Conservation (phyloP, 169 alveolate genomes). For the Neospora caninum region DNA sequence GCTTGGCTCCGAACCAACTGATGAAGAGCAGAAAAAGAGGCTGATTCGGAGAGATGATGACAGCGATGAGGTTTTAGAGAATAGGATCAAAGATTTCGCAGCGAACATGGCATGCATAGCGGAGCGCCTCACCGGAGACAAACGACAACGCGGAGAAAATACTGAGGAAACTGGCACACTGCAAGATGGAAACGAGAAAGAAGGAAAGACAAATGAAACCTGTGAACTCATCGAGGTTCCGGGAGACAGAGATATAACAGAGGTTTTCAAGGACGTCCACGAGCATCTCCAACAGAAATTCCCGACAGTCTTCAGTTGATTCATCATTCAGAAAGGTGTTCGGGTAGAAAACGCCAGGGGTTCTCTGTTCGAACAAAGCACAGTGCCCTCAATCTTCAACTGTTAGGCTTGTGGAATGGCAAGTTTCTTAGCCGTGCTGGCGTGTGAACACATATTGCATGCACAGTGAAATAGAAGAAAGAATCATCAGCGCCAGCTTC, state of each 20-base stretch:
- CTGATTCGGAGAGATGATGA: slow-evolving; percentile 23
- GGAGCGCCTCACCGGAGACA: neutral
- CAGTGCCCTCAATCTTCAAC: too few species aligned
- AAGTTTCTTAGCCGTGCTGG: too few species aligned
- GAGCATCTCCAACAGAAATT: neutral
- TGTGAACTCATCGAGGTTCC: slow-evolving; percentile 1
- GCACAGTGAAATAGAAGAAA: too few species aligned
- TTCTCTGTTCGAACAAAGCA: too few species aligned
- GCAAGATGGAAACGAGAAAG: neutral
- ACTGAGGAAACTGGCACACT: neutral
- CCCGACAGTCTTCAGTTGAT: neutral
- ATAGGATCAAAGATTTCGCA: neutral
- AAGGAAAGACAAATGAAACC: neutral
- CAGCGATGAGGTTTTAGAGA: neutral
- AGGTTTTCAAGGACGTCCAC: neutral
- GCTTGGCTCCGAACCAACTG: slow-evolving; percentile 9
- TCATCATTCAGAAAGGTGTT: neutral
- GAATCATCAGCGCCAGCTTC: too few species aligned
- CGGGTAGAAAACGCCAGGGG: too few species aligned
- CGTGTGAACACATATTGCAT: too few species aligned
- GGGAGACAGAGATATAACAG: neutral
- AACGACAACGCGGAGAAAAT: neutral
- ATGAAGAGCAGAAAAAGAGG: neutral
- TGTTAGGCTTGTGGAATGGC: too few species aligned
- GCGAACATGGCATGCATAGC: neutral